These are phyloP conservation scores for Amborella trichopoda DNA, from an alignment of 164 flowering plant genomes.

Conservation along the genomic window DNA sequence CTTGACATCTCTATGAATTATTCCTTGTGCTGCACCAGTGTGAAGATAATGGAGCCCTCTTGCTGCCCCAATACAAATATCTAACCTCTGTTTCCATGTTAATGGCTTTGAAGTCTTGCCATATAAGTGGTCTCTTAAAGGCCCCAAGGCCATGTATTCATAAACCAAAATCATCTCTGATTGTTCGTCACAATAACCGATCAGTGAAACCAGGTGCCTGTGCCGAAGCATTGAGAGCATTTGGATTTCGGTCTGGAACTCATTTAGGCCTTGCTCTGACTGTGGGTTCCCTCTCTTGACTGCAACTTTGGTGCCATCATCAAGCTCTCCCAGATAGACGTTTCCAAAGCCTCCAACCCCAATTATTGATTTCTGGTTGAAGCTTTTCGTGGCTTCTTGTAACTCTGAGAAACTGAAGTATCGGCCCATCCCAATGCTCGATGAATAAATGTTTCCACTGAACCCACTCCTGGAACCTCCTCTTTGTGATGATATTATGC, in stretches of 20 bases:
- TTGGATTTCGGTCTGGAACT: constrained; percentile 16
- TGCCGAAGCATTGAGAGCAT: constrained; percentile 15
- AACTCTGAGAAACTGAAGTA: constrained; percentile 51
- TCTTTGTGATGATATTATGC: constrained; percentile 40
- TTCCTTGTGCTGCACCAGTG: constrained; percentile 15
- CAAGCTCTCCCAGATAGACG: constrained; percentile 11
- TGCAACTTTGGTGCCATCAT: constrained; percentile 14
- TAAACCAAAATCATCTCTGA: constrained; percentile 16
- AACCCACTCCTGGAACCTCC: constrained; percentile 22
- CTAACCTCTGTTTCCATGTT: constrained; percentile 15
- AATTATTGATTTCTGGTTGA: constrained; percentile 9
- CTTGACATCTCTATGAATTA: constrained; percentile 17
- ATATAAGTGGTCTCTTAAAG: constrained; percentile 12
- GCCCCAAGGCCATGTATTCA: constrained; percentile 16
- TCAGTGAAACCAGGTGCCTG: constrained; percentile 14
- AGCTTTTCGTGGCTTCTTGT: constrained; percentile 25
- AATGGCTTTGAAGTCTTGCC: constrained; percentile 7
- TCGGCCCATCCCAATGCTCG: constrained; percentile 52
- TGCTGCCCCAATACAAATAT: constrained; percentile 14
- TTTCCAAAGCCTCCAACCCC: constrained; percentile 18
- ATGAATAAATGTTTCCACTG: constrained; percentile 27
- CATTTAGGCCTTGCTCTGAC: constrained; percentile 13
- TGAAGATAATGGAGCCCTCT: constrained; percentile 15
- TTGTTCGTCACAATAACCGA: constrained; percentile 17
- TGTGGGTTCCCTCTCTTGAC: constrained; percentile 17